Evolutionary conservation across 768 basidiomycete species (phyloP).

Genomic region (Cystofilobasidium macerans): DNA sequence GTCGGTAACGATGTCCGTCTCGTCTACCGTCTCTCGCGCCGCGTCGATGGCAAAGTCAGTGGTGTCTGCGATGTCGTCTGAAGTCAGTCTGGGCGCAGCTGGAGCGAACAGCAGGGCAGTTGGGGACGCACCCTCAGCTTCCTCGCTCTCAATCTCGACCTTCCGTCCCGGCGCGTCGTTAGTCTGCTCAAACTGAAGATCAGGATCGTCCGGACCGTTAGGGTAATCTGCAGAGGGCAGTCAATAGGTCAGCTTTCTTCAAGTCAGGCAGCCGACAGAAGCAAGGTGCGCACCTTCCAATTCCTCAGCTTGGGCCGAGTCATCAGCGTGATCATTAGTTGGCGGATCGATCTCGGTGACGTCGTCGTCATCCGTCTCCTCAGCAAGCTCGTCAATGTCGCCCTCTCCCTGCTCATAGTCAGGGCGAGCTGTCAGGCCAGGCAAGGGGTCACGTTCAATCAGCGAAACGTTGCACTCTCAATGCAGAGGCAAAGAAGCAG

Average conservation of each 20-base stretch:
- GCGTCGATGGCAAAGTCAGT: neutral
- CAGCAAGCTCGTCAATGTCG: neutral
- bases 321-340: neutral
- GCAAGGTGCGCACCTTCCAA: neutral
- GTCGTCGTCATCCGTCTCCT: neutral
- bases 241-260: neutral
- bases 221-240: constrained; percentile 7
- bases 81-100: too few relatives aligned
- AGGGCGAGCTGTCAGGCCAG: neutral
- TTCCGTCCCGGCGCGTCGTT: neutral
- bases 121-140: neutral
- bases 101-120: too few relatives aligned
- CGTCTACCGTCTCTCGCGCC: neutral
- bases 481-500: neutral
- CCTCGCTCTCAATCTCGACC: neutral
- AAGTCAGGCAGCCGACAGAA: neutral
- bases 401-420: neutral
- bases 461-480: neutral
- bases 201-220: constrained; percentile 6
- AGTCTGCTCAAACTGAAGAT: neutral
- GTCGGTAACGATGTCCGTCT: constrained; percentile 11
- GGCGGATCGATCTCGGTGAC: neutral
- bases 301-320: neutral
- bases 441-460: neutral
- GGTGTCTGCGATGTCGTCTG: neutral